Conservation (phyloP, 1,139 yeast genomes). For the Diutina neorugosa region DNA sequence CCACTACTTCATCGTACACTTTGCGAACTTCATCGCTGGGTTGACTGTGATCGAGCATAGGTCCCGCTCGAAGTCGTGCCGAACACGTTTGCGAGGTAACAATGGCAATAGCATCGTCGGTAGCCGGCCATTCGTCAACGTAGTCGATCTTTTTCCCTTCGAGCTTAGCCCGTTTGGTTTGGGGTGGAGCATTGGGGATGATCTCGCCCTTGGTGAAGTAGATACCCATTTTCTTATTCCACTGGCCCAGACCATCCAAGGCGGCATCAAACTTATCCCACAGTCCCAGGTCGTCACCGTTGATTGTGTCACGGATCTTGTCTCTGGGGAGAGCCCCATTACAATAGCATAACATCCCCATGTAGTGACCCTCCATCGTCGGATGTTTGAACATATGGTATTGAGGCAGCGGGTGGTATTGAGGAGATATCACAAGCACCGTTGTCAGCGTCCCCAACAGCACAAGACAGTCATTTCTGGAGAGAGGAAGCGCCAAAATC, state of each 20-base stretch:
- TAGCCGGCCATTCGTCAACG: constrained; percentile 27
- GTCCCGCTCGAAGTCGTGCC: constrained; percentile 69
- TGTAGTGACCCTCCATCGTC: constrained; percentile 58
- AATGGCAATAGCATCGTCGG: constrained; percentile 64
- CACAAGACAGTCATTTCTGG: constrained; percentile 63
- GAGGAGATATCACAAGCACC: constrained; percentile 66
- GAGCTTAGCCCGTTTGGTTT: constrained; percentile 26
- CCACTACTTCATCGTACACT: constrained; percentile 15
- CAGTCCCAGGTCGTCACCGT: constrained; percentile 22
- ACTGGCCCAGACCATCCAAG: constrained; percentile 24
- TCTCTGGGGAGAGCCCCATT: constrained; percentile 88
- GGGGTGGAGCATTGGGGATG: constrained; percentile 67
- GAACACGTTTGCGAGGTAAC: constrained; percentile 82
- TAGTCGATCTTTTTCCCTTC: constrained; percentile 12
- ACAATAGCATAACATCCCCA: constrained; percentile 95
- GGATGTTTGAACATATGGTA: constrained; percentile 86
- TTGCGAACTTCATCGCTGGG: constrained; percentile 8
- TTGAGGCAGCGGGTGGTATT: constrained; percentile 66
- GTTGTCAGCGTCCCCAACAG: constrained; percentile 90
- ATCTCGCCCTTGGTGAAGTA: constrained; percentile 86
- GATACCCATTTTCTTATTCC: constrained; percentile 49
- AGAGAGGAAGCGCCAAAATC: constrained; percentile 67
- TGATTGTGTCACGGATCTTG: constrained; percentile 52
- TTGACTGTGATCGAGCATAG: constrained; percentile 30
- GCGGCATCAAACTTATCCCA: constrained; percentile 63